Conservation (phyloP, 2,329 filamentous ascomycete species). For the Scortechinia acanthostroma region DNA sequence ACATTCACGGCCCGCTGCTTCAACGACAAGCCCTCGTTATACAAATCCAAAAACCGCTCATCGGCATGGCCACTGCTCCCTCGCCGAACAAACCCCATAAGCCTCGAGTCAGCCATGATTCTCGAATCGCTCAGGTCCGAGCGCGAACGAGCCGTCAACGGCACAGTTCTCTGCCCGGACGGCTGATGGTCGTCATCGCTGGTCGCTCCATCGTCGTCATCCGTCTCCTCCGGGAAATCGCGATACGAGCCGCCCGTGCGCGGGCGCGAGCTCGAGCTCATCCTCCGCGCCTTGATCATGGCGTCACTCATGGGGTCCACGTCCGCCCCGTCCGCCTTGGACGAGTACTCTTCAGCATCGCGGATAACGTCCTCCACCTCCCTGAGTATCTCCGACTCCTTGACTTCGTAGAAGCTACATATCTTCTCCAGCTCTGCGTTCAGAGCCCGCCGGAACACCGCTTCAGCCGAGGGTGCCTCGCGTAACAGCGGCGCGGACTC, state of each 20-base stretch:
- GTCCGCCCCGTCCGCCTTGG: constrained; percentile 12
- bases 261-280: constrained; percentile 19
- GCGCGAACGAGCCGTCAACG: constrained; percentile 24
- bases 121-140: constrained; percentile 48
- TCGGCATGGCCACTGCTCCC: constrained; percentile 75
- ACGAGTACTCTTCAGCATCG: constrained; percentile 48
- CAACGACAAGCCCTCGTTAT: constrained; percentile 71
- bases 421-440: constrained; percentile 92
- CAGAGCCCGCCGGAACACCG: constrained; percentile 73
- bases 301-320: constrained; percentile 21
- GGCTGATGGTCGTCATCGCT: constrained; percentile 39
- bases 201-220: constrained; percentile 53
- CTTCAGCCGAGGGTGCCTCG: constrained; percentile 64
- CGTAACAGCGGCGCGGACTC: constrained; percentile 80
- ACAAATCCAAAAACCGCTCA: constrained; percentile 58
- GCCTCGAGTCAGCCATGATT: constrained; percentile 50
- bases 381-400: constrained; percentile 79
- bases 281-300: constrained; percentile 8
- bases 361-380: constrained; percentile 72
- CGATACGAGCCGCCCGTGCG: constrained; percentile 31
- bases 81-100: constrained; percentile 22
- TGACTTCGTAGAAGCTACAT: constrained; percentile 79
- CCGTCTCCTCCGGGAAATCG: constrained; percentile 44
- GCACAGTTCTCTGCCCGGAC: constrained; percentile 28
- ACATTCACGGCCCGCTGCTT: constrained; percentile 84